Conservation (phyloP, 2,329 filamentous ascomycete species). For the Penicillium sp. region DNA sequence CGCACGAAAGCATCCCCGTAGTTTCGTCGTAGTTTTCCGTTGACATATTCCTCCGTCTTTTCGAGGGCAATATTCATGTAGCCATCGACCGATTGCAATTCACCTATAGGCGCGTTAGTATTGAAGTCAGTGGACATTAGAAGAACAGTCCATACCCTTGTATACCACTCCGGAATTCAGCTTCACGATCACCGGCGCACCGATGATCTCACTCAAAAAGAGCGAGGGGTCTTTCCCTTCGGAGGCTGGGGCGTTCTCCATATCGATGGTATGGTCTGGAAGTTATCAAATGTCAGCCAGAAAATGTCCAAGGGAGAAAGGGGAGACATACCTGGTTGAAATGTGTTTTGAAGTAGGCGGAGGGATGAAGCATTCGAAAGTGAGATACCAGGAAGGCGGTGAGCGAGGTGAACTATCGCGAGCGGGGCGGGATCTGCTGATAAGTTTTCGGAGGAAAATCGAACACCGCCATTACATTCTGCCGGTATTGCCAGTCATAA, state of each 20-base stretch:
- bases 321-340: not conserved
- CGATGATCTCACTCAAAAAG: constrained; percentile 92
- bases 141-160: constrained; percentile 63
- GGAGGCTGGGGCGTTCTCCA: constrained; percentile 69
- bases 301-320: not conserved
- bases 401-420: constrained; percentile 4
- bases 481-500: not conserved
- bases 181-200: constrained; percentile 90
- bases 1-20: constrained; percentile 95
- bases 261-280: constrained; percentile 34
- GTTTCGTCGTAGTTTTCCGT: constrained; percentile 74
- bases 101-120: constrained; percentile 56
- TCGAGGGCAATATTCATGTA: constrained; percentile 99
- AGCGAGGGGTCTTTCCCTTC: constrained; percentile 90
- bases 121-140: not conserved
- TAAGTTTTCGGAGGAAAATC: not conserved
- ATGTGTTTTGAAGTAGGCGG: not conserved
- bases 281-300: not conserved
- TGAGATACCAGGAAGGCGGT: constrained; percentile 6
- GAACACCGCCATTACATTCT: not conserved
- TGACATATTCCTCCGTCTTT: constrained; percentile 87
- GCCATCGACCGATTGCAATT: constrained; percentile 93
- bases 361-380: constrained; percentile 4
- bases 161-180: constrained; percentile 98
- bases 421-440: constrained; percentile 3